Percentiles rank a stretch among this genome's conserved stretches.
These are phyloP conservation scores for Annona cherimola DNA, from an alignment of 164 flowering plant species.

Conservation along the genomic window DNA sequence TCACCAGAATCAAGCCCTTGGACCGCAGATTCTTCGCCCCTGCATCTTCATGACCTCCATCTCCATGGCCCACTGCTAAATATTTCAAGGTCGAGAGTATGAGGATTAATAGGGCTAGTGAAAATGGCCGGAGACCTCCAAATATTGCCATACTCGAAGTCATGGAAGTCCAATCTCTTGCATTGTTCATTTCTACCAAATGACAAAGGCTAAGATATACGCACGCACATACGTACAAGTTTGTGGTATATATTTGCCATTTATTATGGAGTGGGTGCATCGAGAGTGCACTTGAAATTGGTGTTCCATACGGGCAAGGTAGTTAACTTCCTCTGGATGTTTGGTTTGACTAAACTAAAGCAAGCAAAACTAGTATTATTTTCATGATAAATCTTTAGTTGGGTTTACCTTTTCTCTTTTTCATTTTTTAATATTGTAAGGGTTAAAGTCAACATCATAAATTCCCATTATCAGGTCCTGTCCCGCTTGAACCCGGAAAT, in stretches of 20 bases:
- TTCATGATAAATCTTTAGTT: too few species aligned
- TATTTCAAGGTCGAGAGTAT: conserved; percentile 23
- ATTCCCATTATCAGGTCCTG: too few species aligned
- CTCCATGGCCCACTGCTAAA: conserved; percentile 33
- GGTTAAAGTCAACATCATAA: too few species aligned
- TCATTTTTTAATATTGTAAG: too few species aligned
- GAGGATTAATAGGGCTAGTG: conserved; percentile 15
- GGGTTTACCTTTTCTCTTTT: too few species aligned
- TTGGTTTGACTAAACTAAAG: too few species aligned
- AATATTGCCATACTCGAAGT: conserved; percentile 5
- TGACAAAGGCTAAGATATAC: background rate
- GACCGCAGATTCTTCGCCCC: conserved; percentile 25
- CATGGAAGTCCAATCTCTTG: conserved; percentile 16
- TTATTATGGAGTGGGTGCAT: too few species aligned
- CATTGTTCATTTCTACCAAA: background rate
- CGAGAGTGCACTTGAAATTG: background rate
- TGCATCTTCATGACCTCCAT: conserved; percentile 9
- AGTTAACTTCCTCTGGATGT: too few species aligned
- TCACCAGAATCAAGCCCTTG: conserved; percentile 47
- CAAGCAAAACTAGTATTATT: too few species aligned
- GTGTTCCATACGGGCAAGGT: too few species aligned
- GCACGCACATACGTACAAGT: background rate
- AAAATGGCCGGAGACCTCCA: conserved; percentile 25
- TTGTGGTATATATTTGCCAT: too few species aligned
- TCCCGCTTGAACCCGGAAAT: too few species aligned